Evolutionary conservation across 495 filamentous ascomycete genomes (phyloP).

Genomic region (Trichoderma erinaceum): DNA sequence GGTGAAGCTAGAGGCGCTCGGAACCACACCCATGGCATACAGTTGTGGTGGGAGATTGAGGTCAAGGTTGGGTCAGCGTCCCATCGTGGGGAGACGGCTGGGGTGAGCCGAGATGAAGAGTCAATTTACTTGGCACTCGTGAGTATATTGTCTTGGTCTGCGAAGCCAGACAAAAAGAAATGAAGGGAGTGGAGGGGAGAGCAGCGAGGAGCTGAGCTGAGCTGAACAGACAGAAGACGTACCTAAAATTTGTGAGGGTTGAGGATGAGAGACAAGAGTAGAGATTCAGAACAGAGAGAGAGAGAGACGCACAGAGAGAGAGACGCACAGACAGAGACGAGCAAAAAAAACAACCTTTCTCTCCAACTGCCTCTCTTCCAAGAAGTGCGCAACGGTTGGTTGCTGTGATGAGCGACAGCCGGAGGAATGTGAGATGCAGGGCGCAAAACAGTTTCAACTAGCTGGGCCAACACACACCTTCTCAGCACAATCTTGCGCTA

Average conservation of each 20-base stretch:
- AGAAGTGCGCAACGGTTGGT: background rate
- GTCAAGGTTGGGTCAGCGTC: background rate
- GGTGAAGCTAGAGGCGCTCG: constrained; percentile 2
- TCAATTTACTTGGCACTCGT: background rate
- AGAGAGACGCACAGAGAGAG: background rate
- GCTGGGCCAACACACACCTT: background rate
- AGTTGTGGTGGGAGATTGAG: background rate
- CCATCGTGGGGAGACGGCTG: constrained; percentile 10
- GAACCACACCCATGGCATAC: background rate
- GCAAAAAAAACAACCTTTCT: background rate
- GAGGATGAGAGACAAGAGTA: background rate
- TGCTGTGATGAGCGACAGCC: background rate
- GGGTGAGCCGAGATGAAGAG: constrained; percentile 12
- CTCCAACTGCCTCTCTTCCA: background rate
- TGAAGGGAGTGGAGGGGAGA: background rate
- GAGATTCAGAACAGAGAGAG: background rate
- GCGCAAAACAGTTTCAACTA: constrained; percentile 1
- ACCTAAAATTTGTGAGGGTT: background rate
- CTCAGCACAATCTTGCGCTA: background rate
- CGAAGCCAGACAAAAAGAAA: background rate
- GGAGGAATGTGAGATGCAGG: constrained; percentile 13
- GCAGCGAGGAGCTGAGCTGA: too few species aligned
- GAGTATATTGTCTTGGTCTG: background rate
- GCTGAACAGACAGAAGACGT: too few species aligned
- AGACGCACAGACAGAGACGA: background rate